Base-by-base conservation (phyloP, 192 early-diverging fungal genomes). In the Umbelopsis isabellina region DNA sequence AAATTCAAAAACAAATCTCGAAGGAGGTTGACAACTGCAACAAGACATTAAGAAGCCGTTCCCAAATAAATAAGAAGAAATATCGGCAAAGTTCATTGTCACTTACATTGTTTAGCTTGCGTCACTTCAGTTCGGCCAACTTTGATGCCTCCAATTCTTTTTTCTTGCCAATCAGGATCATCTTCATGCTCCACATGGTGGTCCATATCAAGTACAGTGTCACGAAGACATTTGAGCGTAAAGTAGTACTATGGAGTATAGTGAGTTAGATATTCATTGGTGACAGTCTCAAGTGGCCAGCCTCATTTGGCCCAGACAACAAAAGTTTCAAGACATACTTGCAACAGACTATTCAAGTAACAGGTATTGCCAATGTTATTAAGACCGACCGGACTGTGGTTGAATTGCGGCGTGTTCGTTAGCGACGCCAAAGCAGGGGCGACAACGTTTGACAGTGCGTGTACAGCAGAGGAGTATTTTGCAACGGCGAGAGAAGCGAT, bases 311-410 rank as follows among this genome's bases (percentile, higher is more conserved):
- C 18, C n/a, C 6, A 41, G 10, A 6, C 22, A 41, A 33, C 15
- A 41, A 55, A 21, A 10, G 3, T 7, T 13, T 48, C 1, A 33
- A 41, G 46, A 52, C 53, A 44, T 73, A 88, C 78, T 53, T 88
- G 87, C 22, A 96, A 77, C 21, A 96, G 75, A 45, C 91, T 92
- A 75, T 95, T 96, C 18, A 96, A 81, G 72, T 96, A 96, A 77
- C 94, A 96, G 0, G 94, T 96, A 50, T 93, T 93, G 46, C 92
- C 93, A 74, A 94, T 91, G 64, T 96, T 96, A 27, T 83, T 79
- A 46, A 93, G 83, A 7, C 92, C 93, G 0, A 90, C 84, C 7
- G 92, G 92, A 37, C 86, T 84, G 55, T 81, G 74, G 11, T n/a
- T 15, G 55, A 65, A 48, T 65, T 69, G 66, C 3, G 75, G 67